Evolutionary conservation across 176 grass and related monocot genomes (phyloP).

Genomic region (Avena eriantha): DNA sequence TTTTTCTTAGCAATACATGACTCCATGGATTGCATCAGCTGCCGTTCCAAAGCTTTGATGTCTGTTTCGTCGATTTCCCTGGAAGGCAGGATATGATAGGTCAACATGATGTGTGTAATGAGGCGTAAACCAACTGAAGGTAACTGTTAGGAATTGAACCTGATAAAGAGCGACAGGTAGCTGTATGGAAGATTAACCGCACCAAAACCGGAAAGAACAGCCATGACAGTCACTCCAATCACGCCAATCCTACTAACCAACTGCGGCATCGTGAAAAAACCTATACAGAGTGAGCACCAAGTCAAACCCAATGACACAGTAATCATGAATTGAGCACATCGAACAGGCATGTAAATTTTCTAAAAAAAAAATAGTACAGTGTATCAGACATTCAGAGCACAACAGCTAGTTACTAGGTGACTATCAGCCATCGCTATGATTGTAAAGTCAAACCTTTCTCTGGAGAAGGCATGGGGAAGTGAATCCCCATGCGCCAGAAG

Average conservation of each 20-base stretch:
- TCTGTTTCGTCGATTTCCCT: slow-evolving; percentile 94
- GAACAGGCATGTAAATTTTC: background rate
- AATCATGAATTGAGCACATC: background rate
- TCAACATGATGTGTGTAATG: slow-evolving; percentile 36
- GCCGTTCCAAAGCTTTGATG: slow-evolving; percentile 90
- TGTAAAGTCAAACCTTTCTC: slow-evolving; percentile 70
- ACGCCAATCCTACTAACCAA: slow-evolving; percentile 93
- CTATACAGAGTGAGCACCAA: slow-evolving; percentile 42
- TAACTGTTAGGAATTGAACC: slow-evolving; percentile 43
- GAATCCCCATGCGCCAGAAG: slow-evolving; percentile 99
- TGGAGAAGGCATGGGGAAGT: slow-evolving; percentile 98
- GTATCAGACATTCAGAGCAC: background rate
- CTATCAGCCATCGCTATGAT: background rate
- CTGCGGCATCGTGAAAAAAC: slow-evolving; percentile 94
- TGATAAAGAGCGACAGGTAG: slow-evolving; percentile 96
- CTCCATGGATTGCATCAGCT: slow-evolving; percentile 94
- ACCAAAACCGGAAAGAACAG: slow-evolving; percentile 93
- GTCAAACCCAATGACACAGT: slow-evolving; percentile 13
- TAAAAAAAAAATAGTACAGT: background rate
- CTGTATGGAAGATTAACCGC: slow-evolving; percentile 94
- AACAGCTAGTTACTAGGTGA: background rate
- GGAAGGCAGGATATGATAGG: slow-evolving; percentile 27
- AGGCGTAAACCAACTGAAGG: slow-evolving; percentile 5
- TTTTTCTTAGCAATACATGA: slow-evolving; percentile 91
- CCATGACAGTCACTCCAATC: slow-evolving; percentile 87